phyloP scores from a whole-genome alignment of 768 basidiomycete species.

The Butyriboletus loyo region DNA sequence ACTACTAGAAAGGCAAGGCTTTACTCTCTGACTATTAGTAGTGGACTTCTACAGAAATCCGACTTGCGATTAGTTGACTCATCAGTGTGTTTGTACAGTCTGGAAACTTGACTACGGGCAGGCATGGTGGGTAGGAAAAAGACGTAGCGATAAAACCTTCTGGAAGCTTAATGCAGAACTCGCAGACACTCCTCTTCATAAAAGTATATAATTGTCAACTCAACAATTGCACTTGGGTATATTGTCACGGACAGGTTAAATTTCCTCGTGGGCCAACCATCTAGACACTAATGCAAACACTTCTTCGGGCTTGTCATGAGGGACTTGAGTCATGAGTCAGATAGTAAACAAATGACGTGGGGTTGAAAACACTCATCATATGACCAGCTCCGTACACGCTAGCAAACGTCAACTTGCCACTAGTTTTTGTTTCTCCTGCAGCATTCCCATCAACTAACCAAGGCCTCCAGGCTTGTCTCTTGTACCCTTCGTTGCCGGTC shows the following conservation, averaged over 20 bases:
- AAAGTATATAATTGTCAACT: background rate
- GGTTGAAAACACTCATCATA: conserved; percentile 46
- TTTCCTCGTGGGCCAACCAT: conserved; percentile 49
- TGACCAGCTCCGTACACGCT: conserved; percentile 71
- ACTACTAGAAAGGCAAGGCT: no score
- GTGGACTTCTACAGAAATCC: background rate
- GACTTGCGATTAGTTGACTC: background rate
- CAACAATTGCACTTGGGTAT: background rate
- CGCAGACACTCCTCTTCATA: background rate
- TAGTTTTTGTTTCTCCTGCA: conserved; percentile 56
- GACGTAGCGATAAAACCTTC: background rate
- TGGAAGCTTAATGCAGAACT: background rate
- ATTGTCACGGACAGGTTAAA: conserved; percentile 28
- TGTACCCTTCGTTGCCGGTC: conserved; percentile 52
- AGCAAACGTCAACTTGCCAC: conserved; percentile 59
- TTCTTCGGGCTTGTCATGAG: conserved; percentile 67
- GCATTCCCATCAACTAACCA: conserved; percentile 55
- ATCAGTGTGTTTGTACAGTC: background rate
- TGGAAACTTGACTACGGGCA: background rate
- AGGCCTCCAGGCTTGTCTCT: conserved; percentile 38
- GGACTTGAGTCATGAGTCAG: conserved; percentile 43
- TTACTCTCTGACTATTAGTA: no score
- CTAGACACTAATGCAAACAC: conserved; percentile 59
- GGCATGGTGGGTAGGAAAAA: background rate
- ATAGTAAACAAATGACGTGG: conserved; percentile 13